Conservation (phyloP, 2,329 filamentous ascomycete genomes). For the Monosporascus sp. region DNA sequence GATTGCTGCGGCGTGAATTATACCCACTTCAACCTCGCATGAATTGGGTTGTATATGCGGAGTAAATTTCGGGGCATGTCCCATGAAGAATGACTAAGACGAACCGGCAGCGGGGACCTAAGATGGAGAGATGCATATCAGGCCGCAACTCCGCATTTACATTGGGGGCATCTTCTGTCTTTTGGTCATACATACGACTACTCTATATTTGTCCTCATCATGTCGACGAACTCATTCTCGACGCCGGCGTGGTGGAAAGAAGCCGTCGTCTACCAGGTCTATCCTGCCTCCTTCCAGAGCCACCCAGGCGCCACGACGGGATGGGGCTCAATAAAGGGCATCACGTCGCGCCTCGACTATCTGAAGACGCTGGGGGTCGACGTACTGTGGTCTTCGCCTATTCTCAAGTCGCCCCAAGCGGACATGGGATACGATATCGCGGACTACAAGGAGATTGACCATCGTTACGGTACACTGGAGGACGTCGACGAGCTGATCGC, state of each 20-base stretch:
- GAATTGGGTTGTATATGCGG: too few species aligned
- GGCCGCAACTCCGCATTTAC: too few species aligned
- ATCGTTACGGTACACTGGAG: constrained; percentile 59
- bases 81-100: too few species aligned
- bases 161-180: too few species aligned
- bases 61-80: too few species aligned
- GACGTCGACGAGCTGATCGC: constrained; percentile 60
- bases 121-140: too few species aligned
- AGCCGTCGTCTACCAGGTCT: constrained; percentile 53
- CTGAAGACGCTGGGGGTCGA: constrained; percentile 56
- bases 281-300: constrained; percentile 53
- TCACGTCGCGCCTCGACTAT: constrained; percentile 58
- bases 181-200: too few species aligned
- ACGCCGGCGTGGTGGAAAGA: constrained; percentile 49
- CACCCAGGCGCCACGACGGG: constrained; percentile 48
- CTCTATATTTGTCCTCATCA: too few species aligned
- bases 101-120: too few species aligned
- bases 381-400: constrained; percentile 63
- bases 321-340: constrained; percentile 58
- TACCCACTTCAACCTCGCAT: too few species aligned
- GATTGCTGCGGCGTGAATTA: too few species aligned
- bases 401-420: constrained; percentile 58
- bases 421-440: constrained; percentile 69
- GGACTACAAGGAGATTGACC: constrained; percentile 62
- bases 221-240: not conserved